Conservation (phyloP, 192 early-diverging fungal genomes). For the Coemansia sp. region DNA sequence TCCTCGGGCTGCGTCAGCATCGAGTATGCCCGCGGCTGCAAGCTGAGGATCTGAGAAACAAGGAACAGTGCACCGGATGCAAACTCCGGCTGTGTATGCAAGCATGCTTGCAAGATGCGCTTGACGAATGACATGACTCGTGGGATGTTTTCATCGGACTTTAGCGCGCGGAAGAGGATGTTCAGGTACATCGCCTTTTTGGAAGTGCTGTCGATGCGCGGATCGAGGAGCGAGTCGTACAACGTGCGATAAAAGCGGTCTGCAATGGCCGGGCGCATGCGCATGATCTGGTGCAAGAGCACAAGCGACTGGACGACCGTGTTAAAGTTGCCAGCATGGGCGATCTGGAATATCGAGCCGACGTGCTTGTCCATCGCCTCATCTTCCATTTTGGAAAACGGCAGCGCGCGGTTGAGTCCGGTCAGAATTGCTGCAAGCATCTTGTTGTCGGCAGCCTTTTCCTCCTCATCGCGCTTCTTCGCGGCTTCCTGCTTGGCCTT, state of each 20-base stretch:
- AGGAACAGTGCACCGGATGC: slow-evolving; percentile 84
- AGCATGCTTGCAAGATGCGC: slow-evolving; percentile 79
- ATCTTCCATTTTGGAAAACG: slow-evolving; percentile 83
- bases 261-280: slow-evolving; percentile 54
- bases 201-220: slow-evolving; percentile 69
- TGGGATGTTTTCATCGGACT: slow-evolving; percentile 64
- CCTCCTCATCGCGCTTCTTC: slow-evolving; percentile 51
- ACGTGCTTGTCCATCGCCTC: slow-evolving; percentile 77
- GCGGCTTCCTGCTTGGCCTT: slow-evolving; percentile 53
- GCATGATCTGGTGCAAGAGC: slow-evolving; percentile 71
- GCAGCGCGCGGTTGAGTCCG: slow-evolving; percentile 93
- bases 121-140: slow-evolving; percentile 87
- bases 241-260: slow-evolving; percentile 92
- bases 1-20: slow-evolving; percentile 56
- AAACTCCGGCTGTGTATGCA: slow-evolving; percentile 74
- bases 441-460: slow-evolving; percentile 61
- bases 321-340: slow-evolving; percentile 87
- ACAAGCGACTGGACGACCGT: slow-evolving; percentile 91
- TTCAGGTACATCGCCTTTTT: slow-evolving; percentile 96
- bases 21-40: slow-evolving; percentile 58
- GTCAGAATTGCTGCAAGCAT: slow-evolving; percentile 90
- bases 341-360: slow-evolving; percentile 87
- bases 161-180: slow-evolving; percentile 81
- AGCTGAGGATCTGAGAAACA: slow-evolving; percentile 66
- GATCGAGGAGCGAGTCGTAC: slow-evolving; percentile 86